Evolutionary conservation across 441 rosid species (phyloP), one percentile per base, ranked within the genome.

Genomic region (Brassica hybrid): DNA sequence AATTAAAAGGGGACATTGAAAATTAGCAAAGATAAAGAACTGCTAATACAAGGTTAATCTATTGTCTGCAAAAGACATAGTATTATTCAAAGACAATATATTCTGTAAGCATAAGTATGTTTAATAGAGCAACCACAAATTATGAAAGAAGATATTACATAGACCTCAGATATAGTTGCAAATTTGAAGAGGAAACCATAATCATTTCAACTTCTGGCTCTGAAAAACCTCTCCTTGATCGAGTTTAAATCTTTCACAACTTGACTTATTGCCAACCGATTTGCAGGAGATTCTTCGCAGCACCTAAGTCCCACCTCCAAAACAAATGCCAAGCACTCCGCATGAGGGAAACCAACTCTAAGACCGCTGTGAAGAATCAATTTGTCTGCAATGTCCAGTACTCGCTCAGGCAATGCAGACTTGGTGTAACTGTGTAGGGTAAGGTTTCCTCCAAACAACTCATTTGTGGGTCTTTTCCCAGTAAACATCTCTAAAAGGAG

Each of bases 401-500:
- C 71, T 38, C 16, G 16, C 69, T 38, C 52, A 17, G 71, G 75
- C 59, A 77, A 36, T 0, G 79, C 75, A 3, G 54, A 48, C 36
- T 67, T 71, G 11, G 45, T 66, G 57, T 66, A 83, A 10, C 6
- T 34, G 17, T 36, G 67, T 0, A 83, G 76, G 0, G 75, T 78
- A 7, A 65, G 4, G 32, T 65, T 69, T 12, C 73, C 82, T 0
- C 30, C 62, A 56, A 83, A 78, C n/a, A 65, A 52, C 8, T 70
- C 74, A 61, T 78, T 74, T 1, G 79, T 81, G 3, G 85, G 82
- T n/a, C 70, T 32, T 62, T 72, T 79, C 9, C 73, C 80, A 7
- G 82, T 82, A 48, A 82, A 62, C 74, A 74, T 78, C 41, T 82
- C 84, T 43, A 82, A 25, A 13, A 82, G 2, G 0, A 82, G 67